Percentiles rank a stretch among this genome's conserved stretches.
Evolutionary conservation across 495 filamentous ascomycete species (phyloP).

Genomic region (Penicillium nucicola): DNA sequence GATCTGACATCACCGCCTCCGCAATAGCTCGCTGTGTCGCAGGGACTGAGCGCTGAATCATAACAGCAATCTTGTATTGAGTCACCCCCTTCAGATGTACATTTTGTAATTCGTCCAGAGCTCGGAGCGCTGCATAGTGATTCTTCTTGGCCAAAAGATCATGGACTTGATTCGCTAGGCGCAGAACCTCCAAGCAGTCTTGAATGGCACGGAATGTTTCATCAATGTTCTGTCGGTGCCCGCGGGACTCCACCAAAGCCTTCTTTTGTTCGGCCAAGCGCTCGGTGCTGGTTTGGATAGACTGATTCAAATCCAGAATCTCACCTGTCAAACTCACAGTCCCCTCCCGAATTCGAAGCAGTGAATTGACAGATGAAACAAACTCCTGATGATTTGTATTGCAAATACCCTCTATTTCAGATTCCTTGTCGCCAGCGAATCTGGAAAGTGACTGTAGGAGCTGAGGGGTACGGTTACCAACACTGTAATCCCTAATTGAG

Average conservation of each 20-base stretch:
- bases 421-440: slow-evolving; percentile 81
- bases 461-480: slow-evolving; percentile 66
- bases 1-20: slow-evolving; percentile 92
- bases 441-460: slow-evolving; percentile 74
- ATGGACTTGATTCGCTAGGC: slow-evolving; percentile 90
- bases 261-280: slow-evolving; percentile 93
- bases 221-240: slow-evolving; percentile 92
- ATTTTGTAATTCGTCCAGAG: slow-evolving; percentile 93
- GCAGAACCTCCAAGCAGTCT: slow-evolving; percentile 87
- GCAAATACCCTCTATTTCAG: slow-evolving; percentile 92
- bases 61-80: slow-evolving; percentile 90
- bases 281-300: slow-evolving; percentile 93
- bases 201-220: slow-evolving; percentile 86
- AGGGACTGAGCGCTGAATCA: slow-evolving; percentile 93
- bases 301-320: slow-evolving; percentile 87
- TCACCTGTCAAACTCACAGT: slow-evolving; percentile 85
- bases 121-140: slow-evolving; percentile 91
- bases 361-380: slow-evolving; percentile 84
- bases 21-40: slow-evolving; percentile 89
- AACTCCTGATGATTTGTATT: slow-evolving; percentile 97
- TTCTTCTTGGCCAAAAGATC: slow-evolving; percentile 87
- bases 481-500: slow-evolving; percentile 83
- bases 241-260: slow-evolving; percentile 82
- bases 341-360: slow-evolving; percentile 84
- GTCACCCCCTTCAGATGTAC: slow-evolving; percentile 90